Percentiles rank a stretch among this genome's conserved stretches.
Evolutionary conservation across 257 asterid species (phyloP).

Genomic region (Rhazya stricta): DNA sequence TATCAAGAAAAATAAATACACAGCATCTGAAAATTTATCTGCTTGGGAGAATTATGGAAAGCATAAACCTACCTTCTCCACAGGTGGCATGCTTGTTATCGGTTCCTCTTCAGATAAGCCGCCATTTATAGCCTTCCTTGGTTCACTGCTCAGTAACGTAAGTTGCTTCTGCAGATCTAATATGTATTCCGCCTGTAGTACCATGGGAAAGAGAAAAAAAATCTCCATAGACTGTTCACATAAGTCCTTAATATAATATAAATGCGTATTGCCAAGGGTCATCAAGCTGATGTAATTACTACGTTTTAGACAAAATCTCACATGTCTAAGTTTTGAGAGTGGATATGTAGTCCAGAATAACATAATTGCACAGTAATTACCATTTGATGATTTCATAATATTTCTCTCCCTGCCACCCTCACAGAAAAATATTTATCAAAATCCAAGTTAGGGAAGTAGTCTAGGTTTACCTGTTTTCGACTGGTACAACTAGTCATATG

Average conservation of each 20-base stretch:
- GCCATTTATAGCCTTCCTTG: conserved; percentile 60
- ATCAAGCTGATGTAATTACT: not conserved
- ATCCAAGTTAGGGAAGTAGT: not conserved
- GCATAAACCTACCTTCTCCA: conserved; percentile 55
- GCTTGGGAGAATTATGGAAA: not conserved
- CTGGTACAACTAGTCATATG: conserved; percentile 84
- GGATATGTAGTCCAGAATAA: not conserved
- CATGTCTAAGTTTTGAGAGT: not conserved
- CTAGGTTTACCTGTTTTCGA: conserved; percentile 66
- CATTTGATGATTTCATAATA: not conserved
- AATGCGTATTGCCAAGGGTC: not conserved
- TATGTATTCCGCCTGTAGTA: conserved; percentile 80
- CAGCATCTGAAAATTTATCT: no score
- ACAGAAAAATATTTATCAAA: not conserved
- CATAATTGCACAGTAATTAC: not conserved
- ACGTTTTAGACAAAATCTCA: not conserved
- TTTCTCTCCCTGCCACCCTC: not conserved
- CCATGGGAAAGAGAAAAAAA: conserved; percentile 10
- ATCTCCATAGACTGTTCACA: not conserved
- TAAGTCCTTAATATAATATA: not conserved
- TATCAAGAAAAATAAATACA: not conserved
- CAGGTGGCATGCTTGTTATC: conserved; percentile 58
- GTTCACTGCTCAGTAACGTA: conserved; percentile 66
- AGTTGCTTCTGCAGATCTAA: conserved; percentile 94
- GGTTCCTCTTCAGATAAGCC: conserved; percentile 68